These are phyloP conservation scores for Ceratocystis smalleyi DNA, from an alignment of 2,329 filamentous ascomycete genomes.

Conservation along the genomic window DNA sequence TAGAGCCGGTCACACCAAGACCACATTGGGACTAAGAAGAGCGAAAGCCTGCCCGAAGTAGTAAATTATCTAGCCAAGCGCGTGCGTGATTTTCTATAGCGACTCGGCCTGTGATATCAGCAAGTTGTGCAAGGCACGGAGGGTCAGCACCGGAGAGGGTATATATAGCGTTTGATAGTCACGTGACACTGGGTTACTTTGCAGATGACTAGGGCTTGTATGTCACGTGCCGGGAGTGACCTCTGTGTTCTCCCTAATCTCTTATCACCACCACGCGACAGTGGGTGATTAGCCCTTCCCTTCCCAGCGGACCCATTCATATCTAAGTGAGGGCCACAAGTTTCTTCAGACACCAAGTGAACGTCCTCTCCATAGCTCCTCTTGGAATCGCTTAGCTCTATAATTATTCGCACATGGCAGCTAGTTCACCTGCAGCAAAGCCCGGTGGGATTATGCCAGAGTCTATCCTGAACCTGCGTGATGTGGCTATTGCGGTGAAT, in stretches of 20 bases:
- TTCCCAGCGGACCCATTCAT: neutral
- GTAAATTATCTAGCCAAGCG: neutral
- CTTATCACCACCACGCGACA: too few relatives aligned
- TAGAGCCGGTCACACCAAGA: neutral
- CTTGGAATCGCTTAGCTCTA: neutral
- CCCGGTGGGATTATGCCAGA: neutral
- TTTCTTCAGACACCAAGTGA: neutral
- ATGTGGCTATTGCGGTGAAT: conserved; percentile 57
- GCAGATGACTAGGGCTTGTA: too few relatives aligned
- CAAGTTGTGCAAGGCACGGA: neutral
- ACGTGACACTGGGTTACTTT: too few relatives aligned
- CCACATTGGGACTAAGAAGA: neutral
- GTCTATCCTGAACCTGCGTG: conserved; percentile 56
- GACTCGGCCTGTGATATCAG: neutral
- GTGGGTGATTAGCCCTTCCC: neutral
- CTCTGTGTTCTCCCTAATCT: too few relatives aligned
- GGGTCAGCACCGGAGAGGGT: too few relatives aligned
- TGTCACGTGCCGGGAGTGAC: too few relatives aligned
- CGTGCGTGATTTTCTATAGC: neutral
- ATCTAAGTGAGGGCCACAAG: neutral
- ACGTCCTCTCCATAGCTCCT: neutral
- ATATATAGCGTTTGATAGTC: too few relatives aligned
- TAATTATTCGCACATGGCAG: neutral
- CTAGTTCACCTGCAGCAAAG: neutral
- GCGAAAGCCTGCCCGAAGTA: neutral